Evolutionary conservation across 352 stramenopile genomes (phyloP).

Genomic region (Globisporangium paroecandrum): DNA sequence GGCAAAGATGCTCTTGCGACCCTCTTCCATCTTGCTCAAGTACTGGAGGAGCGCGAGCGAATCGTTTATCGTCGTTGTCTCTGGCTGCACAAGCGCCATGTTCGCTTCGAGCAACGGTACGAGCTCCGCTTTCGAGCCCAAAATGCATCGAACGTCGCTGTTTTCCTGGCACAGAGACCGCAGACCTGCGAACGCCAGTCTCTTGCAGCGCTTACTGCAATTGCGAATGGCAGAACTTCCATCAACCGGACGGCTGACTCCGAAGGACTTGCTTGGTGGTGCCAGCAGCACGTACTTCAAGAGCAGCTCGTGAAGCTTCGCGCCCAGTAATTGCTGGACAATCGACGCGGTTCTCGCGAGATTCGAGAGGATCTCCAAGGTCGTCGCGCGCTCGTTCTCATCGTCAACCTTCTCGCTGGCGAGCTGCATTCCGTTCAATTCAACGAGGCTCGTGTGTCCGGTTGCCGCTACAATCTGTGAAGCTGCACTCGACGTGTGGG

Average conservation of each 20-base stretch:
- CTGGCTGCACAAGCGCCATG: neutral
- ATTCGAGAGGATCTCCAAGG: slow-evolving; percentile 50
- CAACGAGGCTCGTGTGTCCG: slow-evolving; percentile 38
- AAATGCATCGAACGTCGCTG: slow-evolving; percentile 26
- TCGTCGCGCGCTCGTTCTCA: slow-evolving; percentile 20
- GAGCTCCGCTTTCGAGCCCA: slow-evolving; percentile 23
- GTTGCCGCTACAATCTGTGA: slow-evolving; percentile 35
- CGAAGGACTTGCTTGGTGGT: neutral
- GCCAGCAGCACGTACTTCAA: slow-evolving; percentile 30
- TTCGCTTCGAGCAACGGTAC: slow-evolving; percentile 11
- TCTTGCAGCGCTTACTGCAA: slow-evolving; percentile 7
- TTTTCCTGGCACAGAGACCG: slow-evolving; percentile 35
- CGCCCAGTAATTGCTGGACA: slow-evolving; percentile 25
- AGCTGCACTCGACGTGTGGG: slow-evolving; percentile 25
- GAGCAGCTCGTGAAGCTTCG: slow-evolving; percentile 51
- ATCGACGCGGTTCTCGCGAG: slow-evolving; percentile 26
- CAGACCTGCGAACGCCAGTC: slow-evolving; percentile 34
- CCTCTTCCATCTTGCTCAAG: slow-evolving; percentile 25
- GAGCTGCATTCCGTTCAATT: slow-evolving; percentile 36
- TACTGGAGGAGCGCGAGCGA: slow-evolving; percentile 23
- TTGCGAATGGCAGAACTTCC: neutral
- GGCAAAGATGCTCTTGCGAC: slow-evolving; percentile 24
- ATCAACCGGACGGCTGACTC: slow-evolving; percentile 3
- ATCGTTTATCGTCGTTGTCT: neutral
- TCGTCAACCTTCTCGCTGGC: slow-evolving; percentile 3